phyloP scores from a whole-genome alignment of 139 green algal species.

The Dunaliella primolecta region DNA sequence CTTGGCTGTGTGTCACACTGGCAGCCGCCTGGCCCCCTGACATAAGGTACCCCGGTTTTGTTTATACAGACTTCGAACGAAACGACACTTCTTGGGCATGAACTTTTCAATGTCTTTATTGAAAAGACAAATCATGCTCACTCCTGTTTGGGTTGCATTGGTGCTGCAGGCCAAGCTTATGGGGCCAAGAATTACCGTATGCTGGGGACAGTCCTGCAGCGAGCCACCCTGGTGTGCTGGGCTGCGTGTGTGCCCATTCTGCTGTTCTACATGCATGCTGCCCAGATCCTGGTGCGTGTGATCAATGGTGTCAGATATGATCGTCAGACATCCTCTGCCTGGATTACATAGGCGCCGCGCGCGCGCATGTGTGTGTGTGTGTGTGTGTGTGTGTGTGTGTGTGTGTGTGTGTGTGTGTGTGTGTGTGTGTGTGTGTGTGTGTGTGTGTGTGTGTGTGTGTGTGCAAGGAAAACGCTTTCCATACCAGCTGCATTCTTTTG shows the following conservation, averaged over 20 bases:
- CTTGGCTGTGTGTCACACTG: too few species aligned
- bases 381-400: background rate
- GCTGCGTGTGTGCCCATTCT: conserved; percentile 36
- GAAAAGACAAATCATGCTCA: too few species aligned
- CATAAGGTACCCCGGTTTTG: too few species aligned
- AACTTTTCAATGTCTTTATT: too few species aligned
- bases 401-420: background rate
- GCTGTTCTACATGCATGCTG: conserved; percentile 50
- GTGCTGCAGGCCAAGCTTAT: conserved; percentile 46
- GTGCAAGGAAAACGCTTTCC: too few species aligned
- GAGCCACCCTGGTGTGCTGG: conserved; percentile 20
- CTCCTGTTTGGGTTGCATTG: background rate
- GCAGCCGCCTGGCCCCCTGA: too few species aligned
- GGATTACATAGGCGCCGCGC: too few species aligned
- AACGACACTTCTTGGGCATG: too few species aligned
- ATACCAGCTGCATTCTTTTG: too few species aligned
- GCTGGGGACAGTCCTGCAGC: conserved; percentile 50
- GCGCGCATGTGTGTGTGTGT: background rate
- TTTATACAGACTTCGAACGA: too few species aligned
- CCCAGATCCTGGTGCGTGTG: conserved; percentile 32
- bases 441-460: conserved; percentile 27
- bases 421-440: background rate
- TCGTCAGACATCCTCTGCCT: too few species aligned
- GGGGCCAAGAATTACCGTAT: conserved; percentile 61
- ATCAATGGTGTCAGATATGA: too few species aligned